A percentile compares a stretch with the other conserved stretches of the same genome.
Evolutionary conservation across 352 stramenopile genomes (phyloP).

Genomic region (Pythium aquatile): DNA sequence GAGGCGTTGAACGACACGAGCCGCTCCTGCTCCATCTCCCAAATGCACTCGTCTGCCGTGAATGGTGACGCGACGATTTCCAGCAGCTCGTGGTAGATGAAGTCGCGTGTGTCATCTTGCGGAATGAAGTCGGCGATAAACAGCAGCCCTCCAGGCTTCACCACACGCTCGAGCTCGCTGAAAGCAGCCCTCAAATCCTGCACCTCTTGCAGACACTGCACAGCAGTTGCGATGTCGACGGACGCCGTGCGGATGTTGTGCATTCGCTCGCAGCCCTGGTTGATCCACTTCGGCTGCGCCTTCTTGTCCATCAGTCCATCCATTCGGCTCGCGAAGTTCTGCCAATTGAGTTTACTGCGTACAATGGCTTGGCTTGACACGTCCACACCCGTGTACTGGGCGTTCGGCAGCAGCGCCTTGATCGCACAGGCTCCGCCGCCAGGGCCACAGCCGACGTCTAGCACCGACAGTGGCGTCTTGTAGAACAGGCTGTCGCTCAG

Average conservation of each 20-base stretch:
- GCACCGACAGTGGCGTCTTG: conserved; percentile 31
- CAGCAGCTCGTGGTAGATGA: conserved; percentile 26
- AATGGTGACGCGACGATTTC: conserved; percentile 18
- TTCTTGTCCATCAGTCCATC: conserved; percentile 18
- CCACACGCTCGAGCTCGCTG: conserved; percentile 54
- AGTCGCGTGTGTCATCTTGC: conserved; percentile 24
- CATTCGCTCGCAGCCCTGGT: conserved; percentile 70
- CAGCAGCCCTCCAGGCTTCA: conserved; percentile 56
- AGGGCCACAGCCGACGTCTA: conserved; percentile 66
- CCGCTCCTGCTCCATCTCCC: conserved; percentile 28
- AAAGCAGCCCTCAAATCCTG: conserved; percentile 40
- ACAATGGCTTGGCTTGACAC: conserved; percentile 63
- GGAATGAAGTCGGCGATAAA: conserved; percentile 74
- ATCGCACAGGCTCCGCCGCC: conserved; percentile 64
- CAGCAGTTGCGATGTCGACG: conserved; percentile 49
- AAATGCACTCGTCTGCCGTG: conserved; percentile 10
- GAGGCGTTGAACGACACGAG: conserved; percentile 26
- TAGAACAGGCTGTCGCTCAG: conserved; percentile 22
- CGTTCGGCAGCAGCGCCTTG: conserved; percentile 52
- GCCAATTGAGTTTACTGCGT: conserved; percentile 65
- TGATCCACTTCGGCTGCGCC: conserved; percentile 48
- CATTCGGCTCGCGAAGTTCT: conserved; percentile 41
- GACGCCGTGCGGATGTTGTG: conserved; percentile 45
- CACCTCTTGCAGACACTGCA: conserved; percentile 73
- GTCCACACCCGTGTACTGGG: conserved; percentile 52